phyloP scores from a whole-genome alignment of 2,329 filamentous ascomycete genomes.

The Penicillium janthinellum region DNA sequence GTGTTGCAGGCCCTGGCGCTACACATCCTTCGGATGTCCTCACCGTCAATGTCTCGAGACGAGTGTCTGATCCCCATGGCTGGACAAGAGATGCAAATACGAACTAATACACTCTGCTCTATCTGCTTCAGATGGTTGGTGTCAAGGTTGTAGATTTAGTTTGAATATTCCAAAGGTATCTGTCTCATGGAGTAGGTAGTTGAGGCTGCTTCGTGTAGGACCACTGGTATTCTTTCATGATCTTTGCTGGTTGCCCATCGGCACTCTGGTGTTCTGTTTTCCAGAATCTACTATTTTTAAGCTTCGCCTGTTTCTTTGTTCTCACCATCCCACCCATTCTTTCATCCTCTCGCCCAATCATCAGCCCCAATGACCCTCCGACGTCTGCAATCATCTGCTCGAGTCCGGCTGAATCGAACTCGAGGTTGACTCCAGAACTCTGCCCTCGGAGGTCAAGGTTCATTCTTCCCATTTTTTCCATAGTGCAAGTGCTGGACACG shows the following conservation, averaged over 20 bases:
- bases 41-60: slow-evolving; percentile 16
- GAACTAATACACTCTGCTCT: slow-evolving; percentile 20
- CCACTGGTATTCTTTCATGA: neutral
- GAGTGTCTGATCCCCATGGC: slow-evolving; percentile 19
- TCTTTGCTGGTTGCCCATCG: neutral
- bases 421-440: neutral
- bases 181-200: neutral
- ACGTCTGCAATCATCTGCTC: neutral
- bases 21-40: slow-evolving; percentile 3
- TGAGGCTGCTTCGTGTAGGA: neutral
- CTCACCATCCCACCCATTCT: neutral
- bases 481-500: neutral
- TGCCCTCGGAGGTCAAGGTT: neutral
- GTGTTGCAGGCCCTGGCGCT: slow-evolving; percentile 8
- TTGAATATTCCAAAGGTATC: neutral
- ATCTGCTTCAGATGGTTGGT: neutral
- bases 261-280: neutral
- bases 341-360: neutral
- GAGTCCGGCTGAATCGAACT: neutral
- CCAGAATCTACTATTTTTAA: neutral
- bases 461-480: neutral
- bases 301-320: slow-evolving; percentile 1
- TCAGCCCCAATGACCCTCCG: neutral
- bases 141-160: neutral
- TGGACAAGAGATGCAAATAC: slow-evolving; percentile 26